Conservation (phyloP, 2,329 filamentous ascomycete genomes). For the Cladosporium sp. region DNA sequence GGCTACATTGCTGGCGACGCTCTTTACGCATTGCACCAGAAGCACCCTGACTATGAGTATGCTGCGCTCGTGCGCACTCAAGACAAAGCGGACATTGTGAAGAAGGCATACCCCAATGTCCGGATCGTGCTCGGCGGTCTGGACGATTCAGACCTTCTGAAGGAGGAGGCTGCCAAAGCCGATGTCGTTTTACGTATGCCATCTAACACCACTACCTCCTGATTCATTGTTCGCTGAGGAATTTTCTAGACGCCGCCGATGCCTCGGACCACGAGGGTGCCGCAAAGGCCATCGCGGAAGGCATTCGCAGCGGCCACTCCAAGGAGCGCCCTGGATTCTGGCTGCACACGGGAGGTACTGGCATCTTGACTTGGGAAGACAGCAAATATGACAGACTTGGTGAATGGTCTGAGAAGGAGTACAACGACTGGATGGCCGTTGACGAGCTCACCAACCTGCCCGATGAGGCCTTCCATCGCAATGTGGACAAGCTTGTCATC, state of each 20-base stretch:
- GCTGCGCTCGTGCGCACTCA: slow-evolving; percentile 45
- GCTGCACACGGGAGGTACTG: slow-evolving; percentile 53
- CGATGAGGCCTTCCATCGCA: slow-evolving; percentile 55
- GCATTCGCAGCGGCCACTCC: slow-evolving; percentile 43
- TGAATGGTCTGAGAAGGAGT: slow-evolving; percentile 43
- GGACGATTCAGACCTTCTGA: slow-evolving; percentile 40
- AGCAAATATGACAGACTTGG: slow-evolving; percentile 42
- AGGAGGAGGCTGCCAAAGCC: slow-evolving; percentile 42
- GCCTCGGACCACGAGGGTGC: slow-evolving; percentile 43
- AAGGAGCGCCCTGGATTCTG: slow-evolving; percentile 30
- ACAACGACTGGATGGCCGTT: slow-evolving; percentile 56
- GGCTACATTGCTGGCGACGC: slow-evolving; percentile 44
- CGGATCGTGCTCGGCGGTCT: slow-evolving; percentile 47
- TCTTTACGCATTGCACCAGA: slow-evolving; percentile 38
- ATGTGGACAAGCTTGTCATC: slow-evolving; percentile 64
- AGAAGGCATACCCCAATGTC: slow-evolving; percentile 30
- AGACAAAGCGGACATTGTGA: slow-evolving; percentile 42
- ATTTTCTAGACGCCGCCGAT: slow-evolving; percentile 36
- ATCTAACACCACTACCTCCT: neutral
- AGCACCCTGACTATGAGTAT: slow-evolving; percentile 46
- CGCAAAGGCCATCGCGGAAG: slow-evolving; percentile 46
- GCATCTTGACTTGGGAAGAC: slow-evolving; percentile 50
- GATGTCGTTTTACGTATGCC: slow-evolving; percentile 45
- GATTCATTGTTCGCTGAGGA: neutral
- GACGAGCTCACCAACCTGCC: slow-evolving; percentile 48